Conservation (phyloP, 768 basidiomycete genomes). For the Leccinum longicurvipes region DNA sequence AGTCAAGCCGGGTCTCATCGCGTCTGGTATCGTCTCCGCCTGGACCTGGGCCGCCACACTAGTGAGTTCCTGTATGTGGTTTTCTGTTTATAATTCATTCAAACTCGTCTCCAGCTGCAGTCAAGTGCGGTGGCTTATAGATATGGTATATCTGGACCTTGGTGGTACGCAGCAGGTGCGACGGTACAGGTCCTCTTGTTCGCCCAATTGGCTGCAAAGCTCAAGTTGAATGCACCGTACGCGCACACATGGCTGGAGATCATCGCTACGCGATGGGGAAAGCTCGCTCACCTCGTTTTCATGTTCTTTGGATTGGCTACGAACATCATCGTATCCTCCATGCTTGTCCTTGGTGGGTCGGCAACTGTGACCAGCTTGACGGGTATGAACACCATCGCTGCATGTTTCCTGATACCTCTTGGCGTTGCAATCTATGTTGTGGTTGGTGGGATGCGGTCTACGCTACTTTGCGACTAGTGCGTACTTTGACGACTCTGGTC, state of each 20-base stretch:
- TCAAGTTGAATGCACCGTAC: slow-evolving; percentile 88
- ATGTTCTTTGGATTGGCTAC: slow-evolving; percentile 92
- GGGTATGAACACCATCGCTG: slow-evolving; percentile 87
- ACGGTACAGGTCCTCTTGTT: slow-evolving; percentile 89
- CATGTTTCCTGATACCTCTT: slow-evolving; percentile 86
- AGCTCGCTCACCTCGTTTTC: slow-evolving; percentile 73
- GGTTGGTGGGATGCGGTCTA: slow-evolving; percentile 84
- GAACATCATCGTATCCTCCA: slow-evolving; percentile 88
- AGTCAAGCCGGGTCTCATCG: slow-evolving; percentile 89
- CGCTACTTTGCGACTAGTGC: slow-evolving; percentile 82
- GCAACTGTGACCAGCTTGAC: slow-evolving; percentile 88
- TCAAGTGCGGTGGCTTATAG: slow-evolving; percentile 83
- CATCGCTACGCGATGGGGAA: slow-evolving; percentile 78
- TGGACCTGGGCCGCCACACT: slow-evolving; percentile 90
- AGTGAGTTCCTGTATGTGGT: slow-evolving; percentile 30
- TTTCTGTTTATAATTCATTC: not conserved
- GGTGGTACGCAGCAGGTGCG: slow-evolving; percentile 92
- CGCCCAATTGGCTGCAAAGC: slow-evolving; percentile 84
- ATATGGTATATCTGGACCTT: slow-evolving; percentile 81
- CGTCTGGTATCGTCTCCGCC: slow-evolving; percentile 87
- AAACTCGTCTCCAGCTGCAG: slow-evolving; percentile 50
- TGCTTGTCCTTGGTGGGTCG: slow-evolving; percentile 75
- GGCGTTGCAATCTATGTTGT: slow-evolving; percentile 89
- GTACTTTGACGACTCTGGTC: slow-evolving; percentile 22
- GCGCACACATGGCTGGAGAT: slow-evolving; percentile 90